Conservation (phyloP, 495 filamentous ascomycete genomes). For the Aspergillus kassunensis region DNA sequence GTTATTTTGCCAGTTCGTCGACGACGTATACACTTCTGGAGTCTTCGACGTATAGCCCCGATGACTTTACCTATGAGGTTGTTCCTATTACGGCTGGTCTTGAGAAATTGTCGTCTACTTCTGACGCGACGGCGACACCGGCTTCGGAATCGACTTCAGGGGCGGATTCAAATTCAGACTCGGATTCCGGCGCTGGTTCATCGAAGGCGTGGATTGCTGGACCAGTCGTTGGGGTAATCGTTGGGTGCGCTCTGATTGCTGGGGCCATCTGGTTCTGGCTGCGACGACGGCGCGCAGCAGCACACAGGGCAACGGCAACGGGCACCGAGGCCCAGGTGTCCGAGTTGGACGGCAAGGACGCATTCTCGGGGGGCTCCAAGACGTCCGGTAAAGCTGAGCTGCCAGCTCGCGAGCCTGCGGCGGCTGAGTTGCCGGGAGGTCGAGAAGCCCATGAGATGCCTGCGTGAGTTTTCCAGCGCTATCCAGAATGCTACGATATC, state of each 20-base stretch:
- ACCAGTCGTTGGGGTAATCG: background rate
- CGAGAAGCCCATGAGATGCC: background rate
- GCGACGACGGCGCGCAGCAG: background rate
- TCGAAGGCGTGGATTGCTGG: constrained; percentile 4
- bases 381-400: background rate
- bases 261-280: background rate
- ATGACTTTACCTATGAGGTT: background rate
- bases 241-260: background rate
- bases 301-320: background rate
- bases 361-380: background rate
- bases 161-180: background rate
- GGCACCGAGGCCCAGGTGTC: background rate
- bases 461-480: too few species aligned
- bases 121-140: background rate
- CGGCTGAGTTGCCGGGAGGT: background rate
- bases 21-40: background rate
- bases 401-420: background rate
- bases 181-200: background rate
- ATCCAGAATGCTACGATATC: too few species aligned
- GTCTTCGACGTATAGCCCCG: background rate
- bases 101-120: background rate
- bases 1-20: too few species aligned
- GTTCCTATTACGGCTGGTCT: background rate
- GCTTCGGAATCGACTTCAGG: background rate
- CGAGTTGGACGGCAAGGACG: background rate